phyloP scores from a whole-genome alignment of 805 yeast genomes.

The Debaryomyces maramus region DNA sequence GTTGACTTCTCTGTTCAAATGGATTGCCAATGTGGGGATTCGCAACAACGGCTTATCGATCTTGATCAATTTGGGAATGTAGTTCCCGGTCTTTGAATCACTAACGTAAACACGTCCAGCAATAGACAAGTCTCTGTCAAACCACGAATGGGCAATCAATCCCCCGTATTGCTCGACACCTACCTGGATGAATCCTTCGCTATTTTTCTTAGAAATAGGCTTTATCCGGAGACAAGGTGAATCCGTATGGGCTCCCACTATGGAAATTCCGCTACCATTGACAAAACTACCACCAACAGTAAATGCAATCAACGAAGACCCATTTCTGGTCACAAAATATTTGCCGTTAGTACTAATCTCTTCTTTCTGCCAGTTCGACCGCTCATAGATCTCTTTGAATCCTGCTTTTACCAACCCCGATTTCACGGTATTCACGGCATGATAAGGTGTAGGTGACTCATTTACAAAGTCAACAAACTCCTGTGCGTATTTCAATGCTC shows the following conservation, averaged over 20 bases:
- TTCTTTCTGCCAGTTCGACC: conserved; percentile 62
- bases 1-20: conserved; percentile 75
- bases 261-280: conserved; percentile 80
- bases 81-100: conserved; percentile 40
- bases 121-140: conserved; percentile 85
- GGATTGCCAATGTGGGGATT: conserved; percentile 94
- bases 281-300: conserved; percentile 70
- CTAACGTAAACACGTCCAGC: conserved; percentile 88
- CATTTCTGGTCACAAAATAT: conserved; percentile 87
- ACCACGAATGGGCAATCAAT: conserved; percentile 96
- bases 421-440: conserved; percentile 74
- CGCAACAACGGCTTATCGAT: conserved; percentile 81
- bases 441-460: conserved; percentile 90
- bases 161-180: conserved; percentile 97
- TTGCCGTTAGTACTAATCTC: conserved; percentile 56
- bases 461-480: conserved; percentile 79
- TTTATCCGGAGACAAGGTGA: conserved; percentile 87
- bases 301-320: conserved; percentile 85
- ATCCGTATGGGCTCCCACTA: conserved; percentile 96
- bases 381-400: conserved; percentile 71
- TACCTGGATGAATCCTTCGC: conserved; percentile 80
- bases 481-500: conserved; percentile 40
- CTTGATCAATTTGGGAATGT: conserved; percentile 69
- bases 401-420: conserved; percentile 58
- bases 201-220: conserved; percentile 71